A percentile compares a stretch with the other conserved stretches of the same genome.
These are phyloP conservation scores for Pichia ethanolica DNA, from an alignment of 805 yeast genomes.

Conservation along the genomic window DNA sequence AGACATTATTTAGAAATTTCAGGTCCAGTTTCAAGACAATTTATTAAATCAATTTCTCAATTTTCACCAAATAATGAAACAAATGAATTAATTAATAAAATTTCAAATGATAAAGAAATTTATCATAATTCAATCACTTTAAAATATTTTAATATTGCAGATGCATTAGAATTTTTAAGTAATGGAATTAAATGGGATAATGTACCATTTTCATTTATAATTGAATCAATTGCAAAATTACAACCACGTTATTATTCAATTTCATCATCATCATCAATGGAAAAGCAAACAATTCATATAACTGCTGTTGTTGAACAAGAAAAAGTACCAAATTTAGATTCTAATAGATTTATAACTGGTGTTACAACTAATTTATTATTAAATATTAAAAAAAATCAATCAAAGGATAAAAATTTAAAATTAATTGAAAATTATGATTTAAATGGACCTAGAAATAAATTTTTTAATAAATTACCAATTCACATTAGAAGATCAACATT, in stretches of 20 bases:
- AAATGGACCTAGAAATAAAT: conserved; percentile 72
- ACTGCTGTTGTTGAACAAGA: conserved; percentile 89
- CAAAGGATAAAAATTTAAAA: conserved; percentile 33
- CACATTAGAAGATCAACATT: conserved; percentile 93
- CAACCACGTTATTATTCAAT: conserved; percentile 96
- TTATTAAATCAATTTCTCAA: conserved; percentile 60
- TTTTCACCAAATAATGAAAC: conserved; percentile 69
- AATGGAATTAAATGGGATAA: conserved; percentile 57
- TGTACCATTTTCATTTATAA: conserved; percentile 77
- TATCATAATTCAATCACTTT: conserved; percentile 61
- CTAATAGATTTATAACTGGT: conserved; percentile 52
- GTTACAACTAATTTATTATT: conserved; percentile 86
- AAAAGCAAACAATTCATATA: conserved; percentile 67
- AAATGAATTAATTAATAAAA: conserved; percentile 39
- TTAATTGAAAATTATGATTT: conserved; percentile 59
- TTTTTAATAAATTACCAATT: conserved; percentile 60
- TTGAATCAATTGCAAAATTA: conserved; percentile 73
- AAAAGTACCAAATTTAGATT: conserved; percentile 19
- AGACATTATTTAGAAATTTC: conserved; percentile 86
- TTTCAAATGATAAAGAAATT: conserved; percentile 60
- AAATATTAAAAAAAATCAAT: conserved; percentile 56
- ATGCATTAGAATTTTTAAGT: conserved; percentile 58
- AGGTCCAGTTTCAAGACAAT: conserved; percentile 90
- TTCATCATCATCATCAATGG: conserved; percentile 78
- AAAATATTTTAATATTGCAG: conserved; percentile 65